phyloP scores from a whole-genome alignment of 2,329 filamentous ascomycete species.

The Botrytis aclada region DNA sequence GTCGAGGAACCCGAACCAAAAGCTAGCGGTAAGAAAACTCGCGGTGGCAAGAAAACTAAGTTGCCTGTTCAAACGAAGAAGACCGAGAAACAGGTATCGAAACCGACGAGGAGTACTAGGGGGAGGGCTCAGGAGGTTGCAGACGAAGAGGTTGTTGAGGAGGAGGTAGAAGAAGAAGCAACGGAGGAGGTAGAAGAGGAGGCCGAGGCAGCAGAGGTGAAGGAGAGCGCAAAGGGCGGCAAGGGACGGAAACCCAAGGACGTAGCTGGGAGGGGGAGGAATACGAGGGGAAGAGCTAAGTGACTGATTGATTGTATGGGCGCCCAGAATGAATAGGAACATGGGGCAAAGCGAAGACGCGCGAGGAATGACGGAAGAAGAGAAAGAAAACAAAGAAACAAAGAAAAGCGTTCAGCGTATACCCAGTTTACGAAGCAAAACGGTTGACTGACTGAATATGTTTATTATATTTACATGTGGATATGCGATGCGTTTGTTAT shows the following conservation, averaged over 20 bases:
- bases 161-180: not conserved
- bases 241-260: not conserved
- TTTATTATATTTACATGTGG: not conserved
- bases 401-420: not conserved
- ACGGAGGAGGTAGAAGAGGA: not conserved
- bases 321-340: not conserved
- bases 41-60: not conserved
- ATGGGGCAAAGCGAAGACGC: not conserved
- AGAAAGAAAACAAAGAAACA: not conserved
- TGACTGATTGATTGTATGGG: not conserved
- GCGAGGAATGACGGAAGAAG: not conserved
- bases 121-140: not conserved
- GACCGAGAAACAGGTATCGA: not conserved
- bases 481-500: not conserved
- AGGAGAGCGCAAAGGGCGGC: not conserved
- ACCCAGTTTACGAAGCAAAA: not conserved
- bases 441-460: not conserved
- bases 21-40: constrained; percentile 2
- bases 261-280: not conserved
- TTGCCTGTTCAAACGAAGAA: not conserved
- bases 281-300: constrained; percentile 4
- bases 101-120: not conserved
- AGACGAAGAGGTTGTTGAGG: not conserved
- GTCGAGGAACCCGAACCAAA: not conserved
- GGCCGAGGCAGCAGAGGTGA: not conserved